phyloP scores from a whole-genome alignment of 2,329 filamentous ascomycete genomes.

The Fusarium coicis region DNA sequence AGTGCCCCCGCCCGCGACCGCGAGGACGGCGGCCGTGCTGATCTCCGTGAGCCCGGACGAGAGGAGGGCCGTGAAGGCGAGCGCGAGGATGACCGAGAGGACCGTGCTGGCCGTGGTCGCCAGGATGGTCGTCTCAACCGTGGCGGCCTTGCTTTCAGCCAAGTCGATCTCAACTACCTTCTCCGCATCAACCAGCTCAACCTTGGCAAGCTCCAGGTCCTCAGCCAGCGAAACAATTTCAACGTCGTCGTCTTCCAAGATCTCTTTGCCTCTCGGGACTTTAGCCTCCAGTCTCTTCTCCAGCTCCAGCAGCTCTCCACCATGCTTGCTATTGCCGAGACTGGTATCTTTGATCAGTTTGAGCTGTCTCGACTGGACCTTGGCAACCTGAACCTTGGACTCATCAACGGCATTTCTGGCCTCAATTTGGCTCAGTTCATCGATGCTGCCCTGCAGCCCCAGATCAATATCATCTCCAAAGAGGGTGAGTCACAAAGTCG shows the following conservation, averaged over 20 bases:
- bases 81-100: neutral
- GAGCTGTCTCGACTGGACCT: slow-evolving; percentile 44
- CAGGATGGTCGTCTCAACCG: slow-evolving; percentile 32
- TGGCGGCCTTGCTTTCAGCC: slow-evolving; percentile 55
- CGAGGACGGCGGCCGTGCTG: slow-evolving; percentile 6
- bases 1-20: slow-evolving; percentile 4
- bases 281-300: slow-evolving; percentile 55
- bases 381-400: slow-evolving; percentile 45
- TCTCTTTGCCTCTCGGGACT: slow-evolving; percentile 54
- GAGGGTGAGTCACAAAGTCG: slow-evolving; percentile 27
- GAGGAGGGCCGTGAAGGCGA: neutral
- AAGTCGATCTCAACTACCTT: slow-evolving; percentile 57
- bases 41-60: neutral
- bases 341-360: slow-evolving; percentile 46
- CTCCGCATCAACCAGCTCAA: slow-evolving; percentile 59
- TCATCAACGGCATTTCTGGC: slow-evolving; percentile 43
- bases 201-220: slow-evolving; percentile 54
- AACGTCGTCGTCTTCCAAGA: slow-evolving; percentile 56
- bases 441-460: slow-evolving; percentile 40
- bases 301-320: slow-evolving; percentile 56
- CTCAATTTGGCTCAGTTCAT: slow-evolving; percentile 48
- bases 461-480: slow-evolving; percentile 45
- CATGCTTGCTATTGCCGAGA: slow-evolving; percentile 48
- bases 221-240: slow-evolving; percentile 57
- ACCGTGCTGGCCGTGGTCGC: slow-evolving; percentile 45